Conservation (phyloP, 139 green algal genomes). For the Picochlorum sp. region DNA sequence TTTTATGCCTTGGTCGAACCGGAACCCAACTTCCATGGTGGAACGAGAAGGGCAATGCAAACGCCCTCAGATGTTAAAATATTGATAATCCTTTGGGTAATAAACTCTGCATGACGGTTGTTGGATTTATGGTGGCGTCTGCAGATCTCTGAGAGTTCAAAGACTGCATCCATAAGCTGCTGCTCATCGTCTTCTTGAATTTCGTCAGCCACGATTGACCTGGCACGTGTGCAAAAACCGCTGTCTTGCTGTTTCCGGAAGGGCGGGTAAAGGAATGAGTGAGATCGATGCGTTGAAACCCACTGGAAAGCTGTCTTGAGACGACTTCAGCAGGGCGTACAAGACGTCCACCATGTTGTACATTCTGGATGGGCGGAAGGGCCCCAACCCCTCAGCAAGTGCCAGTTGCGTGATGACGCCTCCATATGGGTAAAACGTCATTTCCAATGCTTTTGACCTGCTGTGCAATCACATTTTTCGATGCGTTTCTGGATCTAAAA, state of each 20-base stretch:
- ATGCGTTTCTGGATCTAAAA: constrained; percentile 32
- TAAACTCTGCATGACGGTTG: constrained; percentile 44
- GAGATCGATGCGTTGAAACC: constrained; percentile 43
- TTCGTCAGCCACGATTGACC: constrained; percentile 11
- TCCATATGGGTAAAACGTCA: constrained; percentile 24
- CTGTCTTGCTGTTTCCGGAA: constrained; percentile 37
- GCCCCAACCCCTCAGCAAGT: constrained; percentile 40
- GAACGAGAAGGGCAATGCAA: too few species aligned
- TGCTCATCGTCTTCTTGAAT: constrained; percentile 14
- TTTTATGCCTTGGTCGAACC: constrained; percentile 22
- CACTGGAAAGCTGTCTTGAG: constrained; percentile 20
- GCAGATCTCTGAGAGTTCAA: constrained; percentile 58
- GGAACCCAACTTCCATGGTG: neutral
- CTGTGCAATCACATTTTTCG: constrained; percentile 8
- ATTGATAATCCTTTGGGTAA: constrained; percentile 49
- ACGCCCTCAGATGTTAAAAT: constrained; percentile 11
- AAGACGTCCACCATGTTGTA: constrained; percentile 39
- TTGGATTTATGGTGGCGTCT: constrained; percentile 41
- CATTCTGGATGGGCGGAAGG: constrained; percentile 36
- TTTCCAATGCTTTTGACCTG: constrained; percentile 14
- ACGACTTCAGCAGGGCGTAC: constrained; percentile 38
- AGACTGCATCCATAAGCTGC: constrained; percentile 37
- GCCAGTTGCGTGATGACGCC: constrained; percentile 35
- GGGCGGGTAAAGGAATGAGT: constrained; percentile 37
- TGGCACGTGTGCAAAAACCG: constrained; percentile 26